These are phyloP conservation scores for Chenopodium suecicum DNA, from an alignment of 148 eudicot species.

Conservation along the genomic window DNA sequence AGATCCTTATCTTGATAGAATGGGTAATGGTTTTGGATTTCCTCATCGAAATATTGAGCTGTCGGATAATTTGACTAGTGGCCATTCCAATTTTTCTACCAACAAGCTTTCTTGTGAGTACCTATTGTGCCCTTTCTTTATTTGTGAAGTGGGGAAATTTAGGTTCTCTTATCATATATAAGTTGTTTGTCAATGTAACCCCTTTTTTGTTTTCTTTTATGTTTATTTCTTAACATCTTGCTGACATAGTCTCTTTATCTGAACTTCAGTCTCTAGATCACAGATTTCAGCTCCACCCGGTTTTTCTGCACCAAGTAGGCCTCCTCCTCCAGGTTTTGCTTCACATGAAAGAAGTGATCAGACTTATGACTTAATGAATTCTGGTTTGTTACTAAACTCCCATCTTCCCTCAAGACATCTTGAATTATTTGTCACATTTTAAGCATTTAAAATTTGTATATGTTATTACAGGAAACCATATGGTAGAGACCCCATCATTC, in stretches of 20 bases:
- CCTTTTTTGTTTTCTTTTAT: too few species aligned
- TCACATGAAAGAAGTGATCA: constrained; percentile 62
- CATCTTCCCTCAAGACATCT: not conserved
- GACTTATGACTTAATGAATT: constrained; percentile 36
- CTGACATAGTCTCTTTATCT: constrained; percentile 15
- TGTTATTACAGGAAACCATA: constrained; percentile 53
- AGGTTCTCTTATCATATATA: not conserved
- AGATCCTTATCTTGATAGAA: constrained; percentile 36
- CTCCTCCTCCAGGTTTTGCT: constrained; percentile 90
- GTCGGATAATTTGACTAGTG: constrained; percentile 39
- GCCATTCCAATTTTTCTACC: constrained; percentile 39
- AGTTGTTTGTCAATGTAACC: not conserved
- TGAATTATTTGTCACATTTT: not conserved
- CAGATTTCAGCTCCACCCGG: constrained; percentile 95
- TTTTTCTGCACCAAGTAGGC: constrained; percentile 66
- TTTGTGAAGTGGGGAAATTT: not conserved
- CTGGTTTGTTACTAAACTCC: constrained; percentile 52
- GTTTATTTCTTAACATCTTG: not conserved
- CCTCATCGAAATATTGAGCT: constrained; percentile 43
- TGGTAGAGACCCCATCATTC: constrained; percentile 48
- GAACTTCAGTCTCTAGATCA: constrained; percentile 56
- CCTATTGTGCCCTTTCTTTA: not conserved
- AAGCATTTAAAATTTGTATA: not conserved
- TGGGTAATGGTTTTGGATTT: constrained; percentile 47
- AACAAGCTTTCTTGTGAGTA: constrained; percentile 60